These are phyloP conservation scores for Chlamydomonas incerta DNA, from an alignment of 139 green algal genomes.

Conservation along the genomic window DNA sequence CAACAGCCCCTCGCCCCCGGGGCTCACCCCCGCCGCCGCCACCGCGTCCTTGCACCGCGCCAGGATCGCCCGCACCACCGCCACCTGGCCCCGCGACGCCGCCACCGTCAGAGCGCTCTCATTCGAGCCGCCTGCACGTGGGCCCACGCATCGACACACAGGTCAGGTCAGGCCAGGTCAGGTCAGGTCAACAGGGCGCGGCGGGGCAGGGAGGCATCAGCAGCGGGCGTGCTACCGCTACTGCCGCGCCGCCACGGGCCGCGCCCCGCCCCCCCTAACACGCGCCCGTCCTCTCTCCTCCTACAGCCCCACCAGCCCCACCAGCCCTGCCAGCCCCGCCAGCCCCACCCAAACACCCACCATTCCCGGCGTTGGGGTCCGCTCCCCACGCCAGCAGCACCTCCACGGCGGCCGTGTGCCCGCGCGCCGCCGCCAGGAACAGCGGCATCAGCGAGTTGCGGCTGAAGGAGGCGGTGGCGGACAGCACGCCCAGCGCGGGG, in stretches of 20 bases:
- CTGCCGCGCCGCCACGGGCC: background rate
- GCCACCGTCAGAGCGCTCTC: background rate
- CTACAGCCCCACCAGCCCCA: too few relatives aligned
- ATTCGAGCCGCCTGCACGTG: background rate
- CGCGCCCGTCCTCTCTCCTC: background rate
- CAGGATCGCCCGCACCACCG: constrained; percentile 23
- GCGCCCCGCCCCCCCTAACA: too few relatives aligned
- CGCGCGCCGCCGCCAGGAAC: background rate
- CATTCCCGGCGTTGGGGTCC: background rate
- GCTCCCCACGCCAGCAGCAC: constrained; percentile 25
- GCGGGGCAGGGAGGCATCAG: too few relatives aligned
- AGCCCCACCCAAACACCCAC: background rate
- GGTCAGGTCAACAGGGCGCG: background rate
- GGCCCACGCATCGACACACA: background rate
- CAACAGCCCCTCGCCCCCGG: background rate
- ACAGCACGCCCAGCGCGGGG: background rate
- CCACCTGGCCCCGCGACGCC: background rate
- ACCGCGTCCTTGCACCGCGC: background rate
- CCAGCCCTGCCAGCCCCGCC: background rate
- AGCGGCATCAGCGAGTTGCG: background rate
- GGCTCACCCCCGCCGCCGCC: background rate
- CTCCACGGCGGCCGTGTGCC: background rate
- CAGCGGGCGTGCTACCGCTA: background rate
- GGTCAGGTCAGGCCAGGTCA: background rate
- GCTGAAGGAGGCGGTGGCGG: background rate